Evolutionary conservation across 257 asterid species (phyloP).

Genomic region (Solanum pinnatisectum): DNA sequence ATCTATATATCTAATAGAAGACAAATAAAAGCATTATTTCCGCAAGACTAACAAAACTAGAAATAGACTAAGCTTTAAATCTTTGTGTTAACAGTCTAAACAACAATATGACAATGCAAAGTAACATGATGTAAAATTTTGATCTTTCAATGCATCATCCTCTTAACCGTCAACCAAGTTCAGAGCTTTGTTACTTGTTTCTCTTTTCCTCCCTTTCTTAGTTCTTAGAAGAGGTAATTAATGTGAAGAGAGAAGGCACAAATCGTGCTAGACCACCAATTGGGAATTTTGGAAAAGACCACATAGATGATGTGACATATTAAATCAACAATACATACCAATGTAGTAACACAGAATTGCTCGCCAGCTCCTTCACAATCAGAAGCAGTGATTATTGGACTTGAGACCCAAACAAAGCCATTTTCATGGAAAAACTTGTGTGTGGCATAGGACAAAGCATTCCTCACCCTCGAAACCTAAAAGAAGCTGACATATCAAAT

Average conservation of each 20-base stretch:
- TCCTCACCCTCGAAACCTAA: constrained; percentile 95
- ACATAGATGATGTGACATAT: not conserved
- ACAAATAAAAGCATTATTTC: not conserved
- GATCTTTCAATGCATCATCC: not conserved
- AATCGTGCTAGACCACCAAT: not conserved
- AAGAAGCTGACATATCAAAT: constrained; percentile 9
- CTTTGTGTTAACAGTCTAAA: not conserved
- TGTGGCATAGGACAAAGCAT: constrained; percentile 87
- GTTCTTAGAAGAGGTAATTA: not conserved
- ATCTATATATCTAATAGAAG: not conserved
- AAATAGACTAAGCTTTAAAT: not conserved
- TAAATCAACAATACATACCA: constrained; percentile 47
- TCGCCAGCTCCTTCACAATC: constrained; percentile 99
- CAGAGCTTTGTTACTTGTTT: not conserved
- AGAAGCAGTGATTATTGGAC: constrained; percentile 96
- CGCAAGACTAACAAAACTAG: not conserved
- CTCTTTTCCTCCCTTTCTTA: not conserved
- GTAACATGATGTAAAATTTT: not conserved
- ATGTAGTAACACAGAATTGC: constrained; percentile 95
- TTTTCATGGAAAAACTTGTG: constrained; percentile 93
- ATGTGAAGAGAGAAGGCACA: not conserved
- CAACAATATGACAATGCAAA: not conserved
- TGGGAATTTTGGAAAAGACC: not conserved
- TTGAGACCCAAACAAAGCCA: constrained; percentile 95
- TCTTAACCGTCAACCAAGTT: not conserved